Percentiles rank a stretch among this genome's conserved stretches.
Evolutionary conservation across 2,329 filamentous ascomycete genomes (phyloP).

Genomic region (Fusarium newnesense): DNA sequence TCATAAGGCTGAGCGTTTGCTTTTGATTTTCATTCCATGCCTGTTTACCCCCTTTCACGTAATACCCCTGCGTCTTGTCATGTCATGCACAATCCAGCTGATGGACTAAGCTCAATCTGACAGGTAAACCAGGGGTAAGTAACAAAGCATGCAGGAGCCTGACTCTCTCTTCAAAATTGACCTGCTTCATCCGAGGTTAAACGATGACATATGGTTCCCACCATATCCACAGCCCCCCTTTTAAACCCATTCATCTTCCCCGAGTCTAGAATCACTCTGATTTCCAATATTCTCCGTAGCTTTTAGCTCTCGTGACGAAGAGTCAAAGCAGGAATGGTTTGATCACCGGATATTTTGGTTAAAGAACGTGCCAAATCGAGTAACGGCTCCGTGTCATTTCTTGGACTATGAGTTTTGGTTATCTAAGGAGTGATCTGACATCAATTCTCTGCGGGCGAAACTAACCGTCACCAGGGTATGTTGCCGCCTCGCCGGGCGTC

Average conservation of each 20-base stretch:
- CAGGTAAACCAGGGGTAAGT: not conserved
- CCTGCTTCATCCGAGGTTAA: slow-evolving; percentile 4
- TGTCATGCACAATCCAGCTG: slow-evolving; percentile 1
- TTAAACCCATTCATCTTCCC: not conserved
- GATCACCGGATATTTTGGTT: not conserved
- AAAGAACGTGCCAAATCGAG: not conserved
- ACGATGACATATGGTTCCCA: slow-evolving; percentile 1
- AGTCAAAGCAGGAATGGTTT: not conserved
- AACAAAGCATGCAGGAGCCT: not conserved
- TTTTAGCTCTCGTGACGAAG: not conserved
- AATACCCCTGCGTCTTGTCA: not conserved
- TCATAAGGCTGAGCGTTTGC: slow-evolving; percentile 4
- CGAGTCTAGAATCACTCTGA: not conserved
- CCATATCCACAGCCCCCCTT: not conserved
- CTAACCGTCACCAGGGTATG: slow-evolving; percentile 8
- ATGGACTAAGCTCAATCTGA: slow-evolving; percentile 2
- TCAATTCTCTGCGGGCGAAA: not conserved
- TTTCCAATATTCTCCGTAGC: not conserved
- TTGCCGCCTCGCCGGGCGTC: not conserved
- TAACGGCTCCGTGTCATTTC: not conserved
- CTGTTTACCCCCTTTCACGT: not conserved
- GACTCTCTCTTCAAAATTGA: not conserved
- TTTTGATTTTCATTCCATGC: not conserved
- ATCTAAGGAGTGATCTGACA: not conserved
- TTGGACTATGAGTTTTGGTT: not conserved